Conservation (phyloP, 2,329 filamentous ascomycete genomes). For the Coleophoma crateriformis region DNA sequence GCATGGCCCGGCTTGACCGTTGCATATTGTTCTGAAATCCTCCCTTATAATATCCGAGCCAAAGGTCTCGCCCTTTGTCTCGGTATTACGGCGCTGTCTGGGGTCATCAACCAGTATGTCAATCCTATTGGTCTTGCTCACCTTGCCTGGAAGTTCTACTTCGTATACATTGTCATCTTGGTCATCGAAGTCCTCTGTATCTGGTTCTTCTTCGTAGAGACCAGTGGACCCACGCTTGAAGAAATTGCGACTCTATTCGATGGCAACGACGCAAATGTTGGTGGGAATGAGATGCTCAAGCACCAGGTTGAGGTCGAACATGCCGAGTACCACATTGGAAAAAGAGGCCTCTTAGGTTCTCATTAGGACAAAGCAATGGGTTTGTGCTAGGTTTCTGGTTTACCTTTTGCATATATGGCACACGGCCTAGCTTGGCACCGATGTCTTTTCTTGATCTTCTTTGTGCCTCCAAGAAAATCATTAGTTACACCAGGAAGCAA, state of each 20-base stretch:
- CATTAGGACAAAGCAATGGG: too few relatives aligned
- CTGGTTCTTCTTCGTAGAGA: conserved; percentile 28
- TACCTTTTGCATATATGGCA: too few relatives aligned
- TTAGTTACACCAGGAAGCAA: too few relatives aligned
- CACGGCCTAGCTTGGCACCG: too few relatives aligned
- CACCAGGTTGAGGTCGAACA: too few relatives aligned
- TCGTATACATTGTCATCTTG: conserved; percentile 22
- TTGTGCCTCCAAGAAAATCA: too few relatives aligned
- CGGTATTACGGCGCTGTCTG: conserved; percentile 13
- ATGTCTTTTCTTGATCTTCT: too few relatives aligned
- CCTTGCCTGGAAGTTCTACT: conserved; percentile 17
- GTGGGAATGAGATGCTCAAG: neutral
- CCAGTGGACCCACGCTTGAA: conserved; percentile 22
- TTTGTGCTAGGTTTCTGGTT: too few relatives aligned
- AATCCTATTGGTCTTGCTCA: conserved; percentile 9
- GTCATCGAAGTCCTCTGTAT: conserved; percentile 23
- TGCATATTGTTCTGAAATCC: conserved; percentile 9
- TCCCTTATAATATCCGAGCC: conserved; percentile 8
- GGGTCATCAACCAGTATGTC: conserved; percentile 9
- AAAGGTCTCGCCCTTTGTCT: conserved; percentile 9
- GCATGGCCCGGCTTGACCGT: conserved; percentile 11
- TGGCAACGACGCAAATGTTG: conserved; percentile 14
- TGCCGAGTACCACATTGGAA: too few relatives aligned
- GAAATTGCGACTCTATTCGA: conserved; percentile 22
- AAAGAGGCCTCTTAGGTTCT: too few relatives aligned